Conservation (phyloP, 139 green algal species). For the Prasinococcaceae sp. region DNA sequence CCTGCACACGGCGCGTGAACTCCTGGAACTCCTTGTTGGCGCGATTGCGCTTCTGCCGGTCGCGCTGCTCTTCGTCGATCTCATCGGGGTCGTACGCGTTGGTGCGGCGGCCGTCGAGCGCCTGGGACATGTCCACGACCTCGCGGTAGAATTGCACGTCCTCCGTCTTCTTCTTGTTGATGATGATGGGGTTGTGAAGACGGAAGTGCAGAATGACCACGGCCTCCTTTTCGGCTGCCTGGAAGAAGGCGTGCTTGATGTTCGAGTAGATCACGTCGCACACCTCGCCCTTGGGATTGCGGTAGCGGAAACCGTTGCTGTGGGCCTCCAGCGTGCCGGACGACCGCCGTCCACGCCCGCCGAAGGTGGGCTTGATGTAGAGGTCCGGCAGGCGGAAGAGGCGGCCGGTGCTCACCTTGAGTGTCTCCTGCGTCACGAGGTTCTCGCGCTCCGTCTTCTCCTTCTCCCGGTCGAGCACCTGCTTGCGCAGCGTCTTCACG, state of each 20-base stretch:
- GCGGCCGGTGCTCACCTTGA: constrained; percentile 45
- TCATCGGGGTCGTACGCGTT: constrained; percentile 90
- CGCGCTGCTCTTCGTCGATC: constrained; percentile 96
- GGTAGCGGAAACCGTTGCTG: constrained; percentile 91
- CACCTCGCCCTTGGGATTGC: constrained; percentile 53
- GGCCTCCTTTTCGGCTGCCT: constrained; percentile 76
- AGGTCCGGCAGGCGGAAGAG: constrained; percentile 54
- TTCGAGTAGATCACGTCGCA: constrained; percentile 96
- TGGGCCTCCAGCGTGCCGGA: constrained; percentile 84
- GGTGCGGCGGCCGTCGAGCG: constrained; percentile 61
- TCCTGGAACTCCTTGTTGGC: constrained; percentile 75
- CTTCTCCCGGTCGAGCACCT: constrained; percentile 63
- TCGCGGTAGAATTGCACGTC: constrained; percentile 96
- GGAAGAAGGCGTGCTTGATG: constrained; percentile 96
- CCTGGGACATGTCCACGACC: constrained; percentile 87
- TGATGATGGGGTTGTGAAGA: constrained; percentile 96
- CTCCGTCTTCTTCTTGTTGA: constrained; percentile 96
- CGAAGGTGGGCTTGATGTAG: constrained; percentile 81
- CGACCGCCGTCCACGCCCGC: constrained; percentile 75
- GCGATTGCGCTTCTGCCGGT: constrained; percentile 76
- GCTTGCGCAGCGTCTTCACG: constrained; percentile 73
- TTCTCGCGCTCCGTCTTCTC: constrained; percentile 82
- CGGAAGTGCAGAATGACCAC: constrained; percentile 96
- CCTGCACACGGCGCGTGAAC: constrained; percentile 61
- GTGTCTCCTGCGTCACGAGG: constrained; percentile 86